Evolutionary conservation across 805 yeast genomes (phyloP).

Genomic region (Ogataea philodendri): DNA sequence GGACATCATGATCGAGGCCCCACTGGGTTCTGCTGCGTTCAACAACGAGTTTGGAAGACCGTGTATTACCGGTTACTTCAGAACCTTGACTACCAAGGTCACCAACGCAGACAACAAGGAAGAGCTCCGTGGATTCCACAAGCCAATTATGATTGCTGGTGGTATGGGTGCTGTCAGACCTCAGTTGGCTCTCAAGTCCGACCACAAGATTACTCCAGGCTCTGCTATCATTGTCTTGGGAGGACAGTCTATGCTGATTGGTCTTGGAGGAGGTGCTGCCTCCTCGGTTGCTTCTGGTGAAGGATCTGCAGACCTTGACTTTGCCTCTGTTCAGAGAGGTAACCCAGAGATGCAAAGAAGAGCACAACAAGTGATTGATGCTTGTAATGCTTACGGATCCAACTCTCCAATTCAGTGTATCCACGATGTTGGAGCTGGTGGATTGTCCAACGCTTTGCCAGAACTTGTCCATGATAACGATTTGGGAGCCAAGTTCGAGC

Average conservation of each 20-base stretch:
- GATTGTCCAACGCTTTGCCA: conserved; percentile 94
- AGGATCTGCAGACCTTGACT: conserved; percentile 93
- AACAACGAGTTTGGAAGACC: conserved; percentile 99
- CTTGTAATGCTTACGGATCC: conserved; percentile 80
- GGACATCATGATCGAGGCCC: conserved; percentile 96
- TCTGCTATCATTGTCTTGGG: conserved; percentile 90
- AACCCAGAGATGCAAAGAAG: conserved; percentile 99
- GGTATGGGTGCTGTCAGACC: conserved; percentile 98
- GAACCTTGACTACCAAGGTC: conserved; percentile 86
- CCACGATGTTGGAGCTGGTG: conserved; percentile 99
- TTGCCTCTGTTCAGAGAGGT: conserved; percentile 98
- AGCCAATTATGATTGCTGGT: conserved; percentile 99
- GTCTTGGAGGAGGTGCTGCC: conserved; percentile 99
- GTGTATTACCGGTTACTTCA: conserved; percentile 91
- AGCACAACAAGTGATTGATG: conserved; percentile 96
- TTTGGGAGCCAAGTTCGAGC: conserved; percentile 89
- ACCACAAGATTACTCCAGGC: conserved; percentile 86
- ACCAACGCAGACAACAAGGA: conserved; percentile 55
- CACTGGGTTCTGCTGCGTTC: conserved; percentile 96
- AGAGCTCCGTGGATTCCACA: conserved; percentile 94
- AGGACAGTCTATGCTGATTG: conserved; percentile 97
- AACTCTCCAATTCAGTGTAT: conserved; percentile 84
- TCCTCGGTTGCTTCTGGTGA: conserved; percentile 96
- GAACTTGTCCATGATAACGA: conserved; percentile 97
- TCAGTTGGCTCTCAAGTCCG: conserved; percentile 76